phyloP scores from a whole-genome alignment of 2,329 filamentous ascomycete species.

The Penicillium occitanis region DNA sequence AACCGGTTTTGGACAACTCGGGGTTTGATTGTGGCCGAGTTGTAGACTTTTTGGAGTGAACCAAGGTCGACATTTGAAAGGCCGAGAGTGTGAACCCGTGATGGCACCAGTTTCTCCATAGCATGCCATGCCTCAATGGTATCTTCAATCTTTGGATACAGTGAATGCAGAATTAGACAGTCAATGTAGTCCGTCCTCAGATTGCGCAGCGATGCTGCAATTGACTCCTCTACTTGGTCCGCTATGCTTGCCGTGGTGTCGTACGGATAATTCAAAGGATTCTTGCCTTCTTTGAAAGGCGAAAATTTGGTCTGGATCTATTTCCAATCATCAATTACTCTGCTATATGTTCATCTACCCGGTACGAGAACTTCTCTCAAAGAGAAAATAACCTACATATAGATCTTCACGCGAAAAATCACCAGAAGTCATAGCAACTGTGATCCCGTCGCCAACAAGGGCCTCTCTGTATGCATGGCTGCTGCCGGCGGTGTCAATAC shows the following conservation, averaged over 20 bases:
- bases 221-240: conserved; percentile 8
- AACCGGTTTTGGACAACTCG: conserved; percentile 9
- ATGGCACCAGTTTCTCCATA: conserved; percentile 9
- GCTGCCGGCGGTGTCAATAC: conserved; percentile 15
- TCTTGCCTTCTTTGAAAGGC: conserved; percentile 6
- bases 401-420: background rate
- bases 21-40: conserved; percentile 5
- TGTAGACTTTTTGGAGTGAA: background rate
- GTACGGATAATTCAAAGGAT: background rate
- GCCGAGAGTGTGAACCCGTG: conserved; percentile 3
- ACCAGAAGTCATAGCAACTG: conserved; percentile 7
- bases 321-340: background rate
- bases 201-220: conserved; percentile 6
- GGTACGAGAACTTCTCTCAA: background rate
- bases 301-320: conserved; percentile 17
- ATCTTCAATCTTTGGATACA: conserved; percentile 3
- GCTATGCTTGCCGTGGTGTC: conserved; percentile 6
- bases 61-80: conserved; percentile 9
- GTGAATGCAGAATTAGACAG: conserved; percentile 12
- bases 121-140: conserved; percentile 9
- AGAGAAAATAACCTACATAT: conserved; percentile 2
- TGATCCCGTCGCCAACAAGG: conserved; percentile 13
- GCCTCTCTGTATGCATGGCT: conserved; percentile 6
- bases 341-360: background rate
- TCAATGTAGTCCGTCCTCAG: conserved; percentile 11